phyloP scores from a whole-genome alignment of 306 rosid species.

The Rosa chinensis region DNA sequence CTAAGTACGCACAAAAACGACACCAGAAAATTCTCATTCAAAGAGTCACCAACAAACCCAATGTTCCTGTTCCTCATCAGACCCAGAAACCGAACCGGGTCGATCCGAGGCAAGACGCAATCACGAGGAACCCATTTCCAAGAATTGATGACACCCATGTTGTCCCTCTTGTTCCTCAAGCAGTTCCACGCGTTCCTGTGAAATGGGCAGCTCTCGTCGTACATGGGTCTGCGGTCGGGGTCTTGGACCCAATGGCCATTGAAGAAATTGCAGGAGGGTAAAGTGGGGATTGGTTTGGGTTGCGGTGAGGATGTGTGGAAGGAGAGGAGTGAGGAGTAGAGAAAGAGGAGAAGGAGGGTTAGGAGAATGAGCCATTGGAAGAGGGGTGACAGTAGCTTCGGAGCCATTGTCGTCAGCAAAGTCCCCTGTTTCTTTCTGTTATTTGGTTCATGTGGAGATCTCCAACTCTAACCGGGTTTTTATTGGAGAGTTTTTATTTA shows the following conservation, averaged over 20 bases:
- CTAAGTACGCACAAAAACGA: slow-evolving; percentile 73
- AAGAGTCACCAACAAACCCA: slow-evolving; percentile 83
- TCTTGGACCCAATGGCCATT: slow-evolving; percentile 62
- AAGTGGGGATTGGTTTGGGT: slow-evolving; percentile 14
- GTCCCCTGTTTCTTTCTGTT: not conserved
- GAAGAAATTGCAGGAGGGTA: slow-evolving; percentile 54
- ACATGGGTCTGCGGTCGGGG: slow-evolving; percentile 56
- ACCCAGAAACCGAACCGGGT: slow-evolving; percentile 58
- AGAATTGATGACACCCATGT: slow-evolving; percentile 62
- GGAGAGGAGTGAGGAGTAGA: slow-evolving; percentile 52
- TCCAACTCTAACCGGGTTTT: too few relatives aligned
- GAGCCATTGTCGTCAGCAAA: slow-evolving; percentile 36
- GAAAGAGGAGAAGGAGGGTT: slow-evolving; percentile 41
- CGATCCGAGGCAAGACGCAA: slow-evolving; percentile 62
- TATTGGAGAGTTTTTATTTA: too few relatives aligned
- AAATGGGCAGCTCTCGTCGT: slow-evolving; percentile 78
- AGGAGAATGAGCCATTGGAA: slow-evolving; percentile 62
- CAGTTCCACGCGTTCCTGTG: slow-evolving; percentile 95
- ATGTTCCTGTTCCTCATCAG: slow-evolving; percentile 66
- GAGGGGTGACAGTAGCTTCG: slow-evolving; percentile 55
- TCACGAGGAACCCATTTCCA: slow-evolving; percentile 75
- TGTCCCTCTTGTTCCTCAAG: slow-evolving; percentile 67
- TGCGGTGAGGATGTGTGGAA: slow-evolving; percentile 1
- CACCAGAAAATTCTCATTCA: slow-evolving; percentile 79
- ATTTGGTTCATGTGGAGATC: too few relatives aligned